Evolutionary conservation across 1,139 yeast species (phyloP).

Genomic region (Blastobotrys persicus): DNA sequence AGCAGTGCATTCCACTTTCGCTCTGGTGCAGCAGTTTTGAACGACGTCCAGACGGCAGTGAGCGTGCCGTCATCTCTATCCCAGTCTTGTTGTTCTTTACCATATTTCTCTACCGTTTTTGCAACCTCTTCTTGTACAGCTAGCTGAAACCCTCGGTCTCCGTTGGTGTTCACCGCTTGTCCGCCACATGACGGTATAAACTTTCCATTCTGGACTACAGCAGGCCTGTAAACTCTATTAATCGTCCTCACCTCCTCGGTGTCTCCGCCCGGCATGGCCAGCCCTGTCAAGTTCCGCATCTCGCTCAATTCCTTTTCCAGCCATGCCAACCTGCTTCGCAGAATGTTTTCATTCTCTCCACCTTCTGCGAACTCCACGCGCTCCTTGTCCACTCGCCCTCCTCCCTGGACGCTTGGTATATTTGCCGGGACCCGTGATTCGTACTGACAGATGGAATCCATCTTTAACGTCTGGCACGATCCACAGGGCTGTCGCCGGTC

Average conservation of each 20-base stretch:
- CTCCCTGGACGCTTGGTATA: background rate
- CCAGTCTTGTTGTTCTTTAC: background rate
- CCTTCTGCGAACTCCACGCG: no score
- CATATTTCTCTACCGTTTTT: background rate
- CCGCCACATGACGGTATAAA: background rate
- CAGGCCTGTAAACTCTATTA: constrained; percentile 1
- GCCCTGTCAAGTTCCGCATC: background rate
- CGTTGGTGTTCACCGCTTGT: background rate
- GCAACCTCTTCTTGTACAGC: background rate
- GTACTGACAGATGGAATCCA: constrained; percentile 22
- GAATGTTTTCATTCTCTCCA: background rate
- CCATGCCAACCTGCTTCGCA: background rate
- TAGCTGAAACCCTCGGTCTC: background rate
- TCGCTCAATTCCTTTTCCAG: constrained; percentile 4
- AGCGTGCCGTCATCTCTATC: background rate
- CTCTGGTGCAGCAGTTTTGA: background rate
- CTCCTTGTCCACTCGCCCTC: no score
- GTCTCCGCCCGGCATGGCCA: background rate
- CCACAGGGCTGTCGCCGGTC: constrained; percentile 28
- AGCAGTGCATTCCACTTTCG: constrained; percentile 21
- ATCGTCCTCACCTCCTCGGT: background rate
- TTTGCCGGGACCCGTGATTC: constrained; percentile 15
- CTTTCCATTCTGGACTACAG: background rate
- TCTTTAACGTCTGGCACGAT: constrained; percentile 23
- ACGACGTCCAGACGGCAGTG: background rate